phyloP scores from a whole-genome alignment of 257 asterid genomes.

The Solanum medicagineum region DNA sequence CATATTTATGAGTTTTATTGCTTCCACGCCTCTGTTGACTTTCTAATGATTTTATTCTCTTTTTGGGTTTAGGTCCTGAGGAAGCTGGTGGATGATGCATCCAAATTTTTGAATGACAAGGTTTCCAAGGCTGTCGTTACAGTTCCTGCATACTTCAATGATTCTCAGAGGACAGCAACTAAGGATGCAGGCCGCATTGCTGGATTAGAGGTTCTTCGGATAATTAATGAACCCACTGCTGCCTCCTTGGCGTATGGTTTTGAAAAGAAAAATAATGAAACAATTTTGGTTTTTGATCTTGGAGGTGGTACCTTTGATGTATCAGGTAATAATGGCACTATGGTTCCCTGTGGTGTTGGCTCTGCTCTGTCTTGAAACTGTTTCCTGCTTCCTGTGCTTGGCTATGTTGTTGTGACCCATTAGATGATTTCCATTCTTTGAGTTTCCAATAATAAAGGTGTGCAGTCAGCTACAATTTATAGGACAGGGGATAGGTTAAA shows the following conservation, averaged over 20 bases:
- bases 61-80: conserved; percentile 54
- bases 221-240: conserved; percentile 87
- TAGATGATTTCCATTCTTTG: not conserved
- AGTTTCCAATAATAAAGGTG: not conserved
- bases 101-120: conserved; percentile 80
- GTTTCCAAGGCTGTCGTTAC: conserved; percentile 94
- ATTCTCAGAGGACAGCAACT: conserved; percentile 90
- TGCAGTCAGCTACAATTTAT: not conserved
- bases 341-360: not conserved
- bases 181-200: conserved; percentile 95
- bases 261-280: conserved; percentile 75
- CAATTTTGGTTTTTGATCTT: conserved; percentile 78
- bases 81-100: conserved; percentile 95
- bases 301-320: conserved; percentile 97
- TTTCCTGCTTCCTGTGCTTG: not conserved
- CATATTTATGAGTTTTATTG: not conserved
- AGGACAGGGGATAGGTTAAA: not conserved
- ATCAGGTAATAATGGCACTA: conserved; percentile 34
- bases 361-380: not conserved
- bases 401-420: not conserved
- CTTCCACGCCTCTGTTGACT: not conserved
- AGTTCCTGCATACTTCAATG: conserved; percentile 89
- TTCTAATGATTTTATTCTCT: not conserved
- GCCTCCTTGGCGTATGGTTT: conserved; percentile 91
- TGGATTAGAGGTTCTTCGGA: conserved; percentile 82